phyloP scores from a whole-genome alignment of 306 rosid genomes.

The Cucumis sativus region Cucumber_9930_V3 NC_026656.2:17312001-17312500 shows the following conservation, averaged over 20 bases:
- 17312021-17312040: not conserved
- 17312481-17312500: not conserved
- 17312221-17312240: slow-evolving; percentile 85
- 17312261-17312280: slow-evolving; percentile 17
- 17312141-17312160: not conserved
- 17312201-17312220: slow-evolving; percentile 73
- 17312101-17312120: not conserved
- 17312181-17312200: slow-evolving; percentile 83
- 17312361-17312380: slow-evolving; percentile 76
- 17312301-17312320: not conserved
- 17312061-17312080: not conserved
- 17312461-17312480: slow-evolving; percentile 50
- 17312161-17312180: not conserved
- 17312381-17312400: slow-evolving; percentile 78
- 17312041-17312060: not conserved
- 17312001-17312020: not conserved
- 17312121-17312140: not conserved
- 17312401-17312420: slow-evolving; percentile 85
- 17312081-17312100: not conserved
- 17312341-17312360: slow-evolving; percentile 28
- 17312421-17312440: slow-evolving; percentile 88
- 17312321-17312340: not conserved
- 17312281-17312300: not conserved
- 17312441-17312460: slow-evolving; percentile 73
- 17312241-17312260: slow-evolving; percentile 91